Evolutionary conservation across 805 yeast species (phyloP).

Genomic region (Metschnikowia rubicola): DNA sequence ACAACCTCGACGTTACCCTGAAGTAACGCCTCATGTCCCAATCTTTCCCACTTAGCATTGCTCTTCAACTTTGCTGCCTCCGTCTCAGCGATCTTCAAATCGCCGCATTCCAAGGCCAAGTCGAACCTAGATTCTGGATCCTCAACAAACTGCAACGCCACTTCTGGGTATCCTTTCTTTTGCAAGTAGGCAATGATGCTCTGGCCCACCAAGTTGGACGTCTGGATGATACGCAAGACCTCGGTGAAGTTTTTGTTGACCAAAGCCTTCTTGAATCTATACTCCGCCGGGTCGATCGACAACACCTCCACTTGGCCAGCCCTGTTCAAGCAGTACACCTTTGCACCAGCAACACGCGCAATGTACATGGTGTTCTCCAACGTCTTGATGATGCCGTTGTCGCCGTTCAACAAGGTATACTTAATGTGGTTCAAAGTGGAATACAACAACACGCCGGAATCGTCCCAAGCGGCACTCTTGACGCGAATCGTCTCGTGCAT

Average conservation of each 20-base stretch:
- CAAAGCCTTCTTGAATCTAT: conserved; percentile 89
- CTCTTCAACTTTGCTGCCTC: conserved; percentile 80
- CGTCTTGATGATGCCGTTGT: conserved; percentile 90
- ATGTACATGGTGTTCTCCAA: conserved; percentile 85
- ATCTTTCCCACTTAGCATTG: conserved; percentile 69
- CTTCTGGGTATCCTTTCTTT: conserved; percentile 93
- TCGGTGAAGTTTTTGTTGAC: conserved; percentile 87
- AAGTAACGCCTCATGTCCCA: conserved; percentile 79
- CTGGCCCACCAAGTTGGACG: conserved; percentile 93
- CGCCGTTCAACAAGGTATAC: conserved; percentile 90
- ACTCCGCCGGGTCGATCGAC: conserved; percentile 92
- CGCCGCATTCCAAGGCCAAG: conserved; percentile 90
- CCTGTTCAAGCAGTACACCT: conserved; percentile 79
- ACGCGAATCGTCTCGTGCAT: conserved; percentile 96
- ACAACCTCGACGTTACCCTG: conserved; percentile 88
- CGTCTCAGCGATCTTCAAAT: conserved; percentile 77
- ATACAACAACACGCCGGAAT: conserved; percentile 83
- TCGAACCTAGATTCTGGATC: conserved; percentile 96
- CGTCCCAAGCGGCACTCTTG: conserved; percentile 98
- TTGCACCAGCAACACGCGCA: conserved; percentile 63
- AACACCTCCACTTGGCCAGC: conserved; percentile 77
- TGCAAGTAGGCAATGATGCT: conserved; percentile 93
- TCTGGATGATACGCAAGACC: conserved; percentile 82
- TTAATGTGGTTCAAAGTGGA: conserved; percentile 95
- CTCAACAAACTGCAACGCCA: conserved; percentile 94